Evolutionary conservation across 352 stramenopile species (phyloP).

Genomic region (Phytophthora pini): DNA sequence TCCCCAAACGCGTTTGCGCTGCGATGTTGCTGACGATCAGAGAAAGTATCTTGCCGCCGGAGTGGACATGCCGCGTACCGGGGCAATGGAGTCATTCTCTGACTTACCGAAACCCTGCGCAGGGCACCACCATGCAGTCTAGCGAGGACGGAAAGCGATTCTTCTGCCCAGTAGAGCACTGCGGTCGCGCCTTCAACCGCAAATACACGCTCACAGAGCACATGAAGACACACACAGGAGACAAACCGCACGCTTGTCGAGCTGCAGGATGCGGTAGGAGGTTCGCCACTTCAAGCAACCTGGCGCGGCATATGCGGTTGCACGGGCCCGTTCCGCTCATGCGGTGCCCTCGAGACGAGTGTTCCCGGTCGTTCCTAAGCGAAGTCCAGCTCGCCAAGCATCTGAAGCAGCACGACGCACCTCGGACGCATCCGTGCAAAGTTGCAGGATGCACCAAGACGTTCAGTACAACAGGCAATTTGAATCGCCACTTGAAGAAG

Average conservation of each 20-base stretch:
- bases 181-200: constrained; percentile 45
- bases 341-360: constrained; percentile 36
- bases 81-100: constrained; percentile 14
- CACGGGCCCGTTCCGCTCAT: constrained; percentile 48
- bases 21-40: constrained; percentile 24
- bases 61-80: constrained; percentile 12
- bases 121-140: constrained; percentile 9
- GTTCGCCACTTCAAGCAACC: constrained; percentile 68
- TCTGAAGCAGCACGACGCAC: constrained; percentile 50
- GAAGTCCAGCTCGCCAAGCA: constrained; percentile 53
- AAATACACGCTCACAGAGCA: constrained; percentile 69
- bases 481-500: constrained; percentile 58
- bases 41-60: constrained; percentile 28
- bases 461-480: constrained; percentile 68
- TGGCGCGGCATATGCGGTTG: constrained; percentile 61
- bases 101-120: constrained; percentile 17
- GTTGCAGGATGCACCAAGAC: constrained; percentile 51
- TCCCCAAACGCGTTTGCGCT: constrained; percentile 10
- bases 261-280: constrained; percentile 43
- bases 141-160: constrained; percentile 31
- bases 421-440: constrained; percentile 30
- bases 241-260: constrained; percentile 58
- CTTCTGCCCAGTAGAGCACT: constrained; percentile 29
- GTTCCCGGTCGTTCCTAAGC: constrained; percentile 42
- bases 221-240: constrained; percentile 66